Evolutionary conservation across 2,329 filamentous ascomycete species (phyloP).

Genomic region (Coniochaeta ligniaria): DNA sequence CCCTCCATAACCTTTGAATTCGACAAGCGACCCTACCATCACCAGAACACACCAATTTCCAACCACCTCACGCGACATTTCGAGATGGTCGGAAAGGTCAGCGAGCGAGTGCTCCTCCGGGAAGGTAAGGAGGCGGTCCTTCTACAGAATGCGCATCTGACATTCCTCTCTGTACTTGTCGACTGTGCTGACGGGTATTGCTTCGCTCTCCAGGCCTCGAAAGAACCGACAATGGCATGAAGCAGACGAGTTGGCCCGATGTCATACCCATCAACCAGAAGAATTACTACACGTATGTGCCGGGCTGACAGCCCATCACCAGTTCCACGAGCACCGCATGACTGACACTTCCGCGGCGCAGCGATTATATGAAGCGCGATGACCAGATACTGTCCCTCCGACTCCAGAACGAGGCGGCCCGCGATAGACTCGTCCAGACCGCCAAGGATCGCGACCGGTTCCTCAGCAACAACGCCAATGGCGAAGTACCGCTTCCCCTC

Average conservation of each 20-base stretch:
- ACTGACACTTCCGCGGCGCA: constrained; percentile 29
- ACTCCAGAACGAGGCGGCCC: constrained; percentile 78
- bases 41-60: not conserved
- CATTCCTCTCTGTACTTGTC: not conserved
- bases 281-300: constrained; percentile 90
- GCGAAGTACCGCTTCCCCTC: constrained; percentile 54
- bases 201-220: constrained; percentile 62
- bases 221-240: constrained; percentile 97
- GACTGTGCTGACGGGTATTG: constrained; percentile 6
- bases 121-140: constrained; percentile 41
- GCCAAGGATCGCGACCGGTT: constrained; percentile 85
- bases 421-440: constrained; percentile 75
- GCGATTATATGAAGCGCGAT: constrained; percentile 96
- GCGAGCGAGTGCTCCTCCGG: constrained; percentile 55
- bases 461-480: constrained; percentile 61
- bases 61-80: constrained; percentile 2
- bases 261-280: constrained; percentile 96
- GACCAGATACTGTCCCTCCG: constrained; percentile 89
- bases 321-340: not conserved
- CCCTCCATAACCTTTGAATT: not conserved
- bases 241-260: constrained; percentile 87
- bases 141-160: no score
- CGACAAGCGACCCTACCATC: not conserved
- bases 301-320: not conserved
- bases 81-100: constrained; percentile 56